These are phyloP conservation scores for Coniella vitis DNA, from an alignment of 2,329 filamentous ascomycete genomes.

Conservation along the genomic window DNA sequence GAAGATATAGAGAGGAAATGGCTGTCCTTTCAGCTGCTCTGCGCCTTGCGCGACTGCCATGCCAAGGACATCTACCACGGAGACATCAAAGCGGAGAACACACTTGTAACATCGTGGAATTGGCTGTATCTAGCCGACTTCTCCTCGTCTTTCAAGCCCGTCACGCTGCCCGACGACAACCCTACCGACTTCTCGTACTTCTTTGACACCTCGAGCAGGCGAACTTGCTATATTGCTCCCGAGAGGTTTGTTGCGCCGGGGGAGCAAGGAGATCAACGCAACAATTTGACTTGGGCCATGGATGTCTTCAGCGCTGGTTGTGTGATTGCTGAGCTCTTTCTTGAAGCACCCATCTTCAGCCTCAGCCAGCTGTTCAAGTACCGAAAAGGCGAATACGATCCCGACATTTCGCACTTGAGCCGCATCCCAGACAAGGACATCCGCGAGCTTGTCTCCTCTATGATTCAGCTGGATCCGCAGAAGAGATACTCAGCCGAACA, in stretches of 20 bases:
- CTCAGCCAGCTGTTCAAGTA: constrained; percentile 94
- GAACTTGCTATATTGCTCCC: constrained; percentile 92
- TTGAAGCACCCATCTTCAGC: constrained; percentile 96
- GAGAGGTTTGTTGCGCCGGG: constrained; percentile 78
- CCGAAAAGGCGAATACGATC: constrained; percentile 85
- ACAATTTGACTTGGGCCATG: constrained; percentile 82
- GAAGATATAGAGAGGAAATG: constrained; percentile 99
- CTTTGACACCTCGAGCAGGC: constrained; percentile 84
- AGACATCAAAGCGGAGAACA: constrained; percentile 97
- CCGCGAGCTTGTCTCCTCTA: constrained; percentile 82
- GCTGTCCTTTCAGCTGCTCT: constrained; percentile 92
- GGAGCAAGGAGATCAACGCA: constrained; percentile 52
- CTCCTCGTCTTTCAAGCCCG: constrained; percentile 90
- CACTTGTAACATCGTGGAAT: constrained; percentile 97
- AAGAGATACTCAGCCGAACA: constrained; percentile 89
- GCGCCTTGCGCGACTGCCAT: constrained; percentile 87
- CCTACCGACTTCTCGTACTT: constrained; percentile 97
- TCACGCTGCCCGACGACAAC: constrained; percentile 90
- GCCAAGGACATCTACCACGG: constrained; percentile 85
- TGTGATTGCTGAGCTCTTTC: constrained; percentile 91
- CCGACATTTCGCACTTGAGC: constrained; percentile 69
- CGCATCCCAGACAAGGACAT: constrained; percentile 85
- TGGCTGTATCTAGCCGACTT: constrained; percentile 99
- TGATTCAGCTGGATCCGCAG: constrained; percentile 92
- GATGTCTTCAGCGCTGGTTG: constrained; percentile 96